These are phyloP conservation scores for Talaromyces ruber DNA, from an alignment of 495 filamentous ascomycete species.

Conservation along the genomic window DNA sequence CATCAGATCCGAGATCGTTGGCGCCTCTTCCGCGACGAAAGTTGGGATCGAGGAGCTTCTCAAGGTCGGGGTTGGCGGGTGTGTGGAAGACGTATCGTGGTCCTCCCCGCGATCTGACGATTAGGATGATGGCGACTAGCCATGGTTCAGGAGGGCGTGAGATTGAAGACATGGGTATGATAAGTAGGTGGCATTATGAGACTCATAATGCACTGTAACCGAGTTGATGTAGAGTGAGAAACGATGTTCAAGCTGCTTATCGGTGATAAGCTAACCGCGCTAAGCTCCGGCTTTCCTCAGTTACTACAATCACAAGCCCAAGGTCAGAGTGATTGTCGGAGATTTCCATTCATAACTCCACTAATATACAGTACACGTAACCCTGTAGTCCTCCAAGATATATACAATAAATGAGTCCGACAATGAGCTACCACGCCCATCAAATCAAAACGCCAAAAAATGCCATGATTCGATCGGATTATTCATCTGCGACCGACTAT, in stretches of 20 bases:
- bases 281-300: neutral
- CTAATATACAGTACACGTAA: neutral
- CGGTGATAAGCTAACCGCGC: neutral
- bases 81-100: conserved; percentile 90
- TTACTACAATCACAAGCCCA: neutral
- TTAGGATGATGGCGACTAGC: conserved; percentile 71
- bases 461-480: neutral
- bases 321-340: neutral
- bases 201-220: neutral
- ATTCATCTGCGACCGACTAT: neutral
- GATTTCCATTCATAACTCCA: neutral
- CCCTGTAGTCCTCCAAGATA: neutral
- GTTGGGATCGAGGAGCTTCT: conserved; percentile 29
- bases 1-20: conserved; percentile 36
- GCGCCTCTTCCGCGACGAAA: conserved; percentile 23
- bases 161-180: conserved; percentile 36
- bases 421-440: neutral
- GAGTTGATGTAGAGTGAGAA: neutral
- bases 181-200: neutral
- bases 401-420: neutral
- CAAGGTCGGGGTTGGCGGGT: conserved; percentile 53
- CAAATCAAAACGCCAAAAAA: conserved; percentile 3
- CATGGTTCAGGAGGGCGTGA: conserved; percentile 48
- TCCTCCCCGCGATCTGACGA: conserved; percentile 72
- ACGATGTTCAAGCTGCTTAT: neutral